Percentiles rank a stretch among this genome's conserved stretches.
Evolutionary conservation across 805 yeast species (phyloP).

Genomic region (Hanseniaspora guilliermondii): DNA sequence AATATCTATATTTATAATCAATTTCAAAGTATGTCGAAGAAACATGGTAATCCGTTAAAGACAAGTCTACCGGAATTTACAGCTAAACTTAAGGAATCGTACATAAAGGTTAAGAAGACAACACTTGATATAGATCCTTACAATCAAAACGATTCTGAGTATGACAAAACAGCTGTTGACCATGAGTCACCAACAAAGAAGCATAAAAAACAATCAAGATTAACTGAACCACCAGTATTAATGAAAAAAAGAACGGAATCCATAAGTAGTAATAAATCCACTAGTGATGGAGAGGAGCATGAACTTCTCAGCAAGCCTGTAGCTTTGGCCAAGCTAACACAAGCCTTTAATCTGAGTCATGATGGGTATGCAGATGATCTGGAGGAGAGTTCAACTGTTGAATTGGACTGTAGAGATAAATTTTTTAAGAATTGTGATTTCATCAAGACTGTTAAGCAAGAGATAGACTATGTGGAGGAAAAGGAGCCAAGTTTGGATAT

Average conservation of each 20-base stretch:
- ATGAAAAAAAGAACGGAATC: conserved; percentile 1
- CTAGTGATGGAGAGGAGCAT: conserved; percentile 11
- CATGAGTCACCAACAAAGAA: conserved; percentile 12
- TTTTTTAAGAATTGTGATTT: conserved; percentile 7
- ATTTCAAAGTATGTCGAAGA: neutral
- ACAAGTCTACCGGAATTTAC: neutral
- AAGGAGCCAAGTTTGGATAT: conserved; percentile 39
- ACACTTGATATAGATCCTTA: neutral
- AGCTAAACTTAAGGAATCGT: neutral
- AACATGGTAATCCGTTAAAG: neutral
- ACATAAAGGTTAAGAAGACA: neutral
- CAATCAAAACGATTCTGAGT: neutral
- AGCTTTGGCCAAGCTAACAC: neutral
- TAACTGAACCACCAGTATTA: neutral
- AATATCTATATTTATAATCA: neutral
- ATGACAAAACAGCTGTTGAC: neutral
- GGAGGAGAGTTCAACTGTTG: neutral
- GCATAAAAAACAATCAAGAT: neutral
- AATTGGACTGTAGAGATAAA: conserved; percentile 7
- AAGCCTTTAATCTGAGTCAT: neutral
- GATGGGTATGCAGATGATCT: neutral
- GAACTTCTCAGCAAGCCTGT: neutral
- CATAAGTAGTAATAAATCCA: conserved; percentile 8
- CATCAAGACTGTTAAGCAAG: neutral
- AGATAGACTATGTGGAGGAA: neutral